Conservation (phyloP, 1,284 basidiomycete species). For the Cutaneotrichosporon mucoides region DNA sequence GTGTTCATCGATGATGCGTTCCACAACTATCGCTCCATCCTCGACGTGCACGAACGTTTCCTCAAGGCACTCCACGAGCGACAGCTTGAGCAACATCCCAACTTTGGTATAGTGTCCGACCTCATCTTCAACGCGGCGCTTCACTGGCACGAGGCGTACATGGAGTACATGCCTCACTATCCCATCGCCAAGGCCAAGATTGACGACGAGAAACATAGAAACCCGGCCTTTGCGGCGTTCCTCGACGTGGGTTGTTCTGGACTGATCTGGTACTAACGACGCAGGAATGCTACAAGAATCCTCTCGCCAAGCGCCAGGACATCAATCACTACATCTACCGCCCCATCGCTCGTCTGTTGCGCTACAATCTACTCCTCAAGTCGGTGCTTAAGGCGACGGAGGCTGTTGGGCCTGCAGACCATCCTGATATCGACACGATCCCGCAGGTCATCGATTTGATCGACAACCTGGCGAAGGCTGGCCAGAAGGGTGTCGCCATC, state of each 20-base stretch:
- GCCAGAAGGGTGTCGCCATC: conserved; percentile 73
- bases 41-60: conserved; percentile 69
- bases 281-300: conserved; percentile 31
- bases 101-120: conserved; percentile 77
- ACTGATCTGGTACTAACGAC: not conserved
- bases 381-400: conserved; percentile 60
- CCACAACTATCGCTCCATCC: conserved; percentile 65
- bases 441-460: conserved; percentile 80
- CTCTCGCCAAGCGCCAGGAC: conserved; percentile 60
- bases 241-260: conserved; percentile 60
- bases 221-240: conserved; percentile 73
- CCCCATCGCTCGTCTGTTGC: conserved; percentile 79
- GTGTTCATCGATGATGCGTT: conserved; percentile 86
- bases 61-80: conserved; percentile 78
- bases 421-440: conserved; percentile 74
- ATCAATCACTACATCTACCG: conserved; percentile 86
- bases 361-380: conserved; percentile 81
- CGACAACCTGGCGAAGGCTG: conserved; percentile 74
- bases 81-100: conserved; percentile 84
- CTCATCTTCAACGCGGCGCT: conserved; percentile 81
- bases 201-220: conserved; percentile 78
- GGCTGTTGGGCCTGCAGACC: conserved; percentile 63
- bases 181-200: conserved; percentile 89
- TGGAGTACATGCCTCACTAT: conserved; percentile 89
- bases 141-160: conserved; percentile 88